phyloP scores from a whole-genome alignment of 1,284 basidiomycete species.

The Agroathelia rolfsii region DNA sequence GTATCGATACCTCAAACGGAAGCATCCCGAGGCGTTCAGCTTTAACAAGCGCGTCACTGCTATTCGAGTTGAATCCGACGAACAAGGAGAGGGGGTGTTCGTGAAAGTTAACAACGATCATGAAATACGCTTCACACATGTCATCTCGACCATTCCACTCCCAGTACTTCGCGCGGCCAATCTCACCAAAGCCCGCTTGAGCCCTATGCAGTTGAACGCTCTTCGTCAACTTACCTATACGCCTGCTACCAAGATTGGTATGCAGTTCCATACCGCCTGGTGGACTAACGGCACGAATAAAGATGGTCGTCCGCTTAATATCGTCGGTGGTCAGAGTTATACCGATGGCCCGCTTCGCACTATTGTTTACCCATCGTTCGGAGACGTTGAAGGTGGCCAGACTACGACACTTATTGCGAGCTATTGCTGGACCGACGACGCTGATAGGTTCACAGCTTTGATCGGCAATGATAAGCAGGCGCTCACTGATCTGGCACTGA shows the following conservation, averaged over 20 bases:
- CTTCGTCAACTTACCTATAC: conserved; percentile 21
- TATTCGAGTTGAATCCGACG: too few relatives aligned
- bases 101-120: too few relatives aligned
- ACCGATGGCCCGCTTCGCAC: conserved; percentile 21
- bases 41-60: conserved; percentile 8
- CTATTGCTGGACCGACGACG: conserved; percentile 15
- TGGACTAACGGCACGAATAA: conserved; percentile 12
- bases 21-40: too few relatives aligned
- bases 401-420: conserved; percentile 11
- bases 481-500: conserved; percentile 9
- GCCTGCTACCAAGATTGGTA: conserved; percentile 21
- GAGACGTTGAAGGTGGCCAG: conserved; percentile 9
- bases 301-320: conserved; percentile 9
- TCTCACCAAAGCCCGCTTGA: conserved; percentile 13
- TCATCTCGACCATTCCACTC: conserved; percentile 22
- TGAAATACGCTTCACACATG: conserved; percentile 19
- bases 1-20: too few relatives aligned
- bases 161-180: conserved; percentile 17
- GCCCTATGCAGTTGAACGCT: conserved; percentile 15
- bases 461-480: conserved; percentile 6
- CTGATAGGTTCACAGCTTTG: conserved; percentile 8
- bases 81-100: too few relatives aligned
- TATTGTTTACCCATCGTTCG: conserved; percentile 23
- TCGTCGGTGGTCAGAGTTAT: conserved; percentile 17
- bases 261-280: conserved; percentile 24